Evolutionary conservation across 2,329 filamentous ascomycete species (phyloP).

Genomic region (Ophiostoma quercus): DNA sequence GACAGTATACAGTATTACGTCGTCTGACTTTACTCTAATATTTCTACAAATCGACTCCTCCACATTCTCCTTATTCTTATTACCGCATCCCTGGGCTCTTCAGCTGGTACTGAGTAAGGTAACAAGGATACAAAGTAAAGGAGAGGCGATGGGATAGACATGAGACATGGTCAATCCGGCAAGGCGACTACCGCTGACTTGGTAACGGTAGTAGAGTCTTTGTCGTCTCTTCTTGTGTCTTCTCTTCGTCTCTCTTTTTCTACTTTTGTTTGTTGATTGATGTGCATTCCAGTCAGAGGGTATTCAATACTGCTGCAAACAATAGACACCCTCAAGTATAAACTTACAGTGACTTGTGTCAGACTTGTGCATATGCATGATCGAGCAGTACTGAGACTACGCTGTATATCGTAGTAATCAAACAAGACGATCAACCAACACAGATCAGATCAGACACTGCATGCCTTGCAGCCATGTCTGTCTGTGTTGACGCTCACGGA

Average conservation of each 20-base stretch:
- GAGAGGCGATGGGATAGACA: neutral
- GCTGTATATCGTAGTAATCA: neutral
- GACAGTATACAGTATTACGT: no score
- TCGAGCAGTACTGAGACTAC: neutral
- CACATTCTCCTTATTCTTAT: neutral
- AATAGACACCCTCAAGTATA: no score
- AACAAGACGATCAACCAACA: neutral
- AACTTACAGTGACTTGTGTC: no score
- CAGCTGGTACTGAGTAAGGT: neutral
- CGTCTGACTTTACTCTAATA: no score
- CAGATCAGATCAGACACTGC: neutral
- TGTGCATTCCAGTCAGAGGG: no score
- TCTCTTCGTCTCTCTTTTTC: neutral
- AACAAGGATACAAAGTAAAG: no score
- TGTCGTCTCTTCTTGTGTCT: neutral
- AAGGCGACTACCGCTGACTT: neutral
- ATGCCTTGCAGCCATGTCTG: neutral
- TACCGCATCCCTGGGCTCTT: neutral
- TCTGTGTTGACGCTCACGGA: neutral
- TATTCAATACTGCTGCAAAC: neutral
- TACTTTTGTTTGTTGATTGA: neutral
- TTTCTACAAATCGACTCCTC: neutral
- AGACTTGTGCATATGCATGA: neutral
- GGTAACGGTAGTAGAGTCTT: neutral
- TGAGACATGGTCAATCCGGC: neutral